These are phyloP conservation scores for Reticulascus tulasneorum DNA, from an alignment of 2,329 filamentous ascomycete genomes.

Conservation along the genomic window DNA sequence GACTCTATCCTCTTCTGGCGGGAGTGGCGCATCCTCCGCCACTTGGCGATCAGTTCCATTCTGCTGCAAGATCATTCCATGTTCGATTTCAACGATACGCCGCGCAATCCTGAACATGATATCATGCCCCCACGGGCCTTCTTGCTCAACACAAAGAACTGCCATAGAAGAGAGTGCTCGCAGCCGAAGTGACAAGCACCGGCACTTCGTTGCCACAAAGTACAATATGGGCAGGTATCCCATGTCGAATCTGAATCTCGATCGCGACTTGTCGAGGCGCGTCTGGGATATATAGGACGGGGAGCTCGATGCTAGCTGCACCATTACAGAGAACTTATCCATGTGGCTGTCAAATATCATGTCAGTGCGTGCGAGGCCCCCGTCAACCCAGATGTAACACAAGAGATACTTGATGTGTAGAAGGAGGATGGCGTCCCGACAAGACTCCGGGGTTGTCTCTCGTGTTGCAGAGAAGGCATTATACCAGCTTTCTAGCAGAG, in stretches of 20 bases:
- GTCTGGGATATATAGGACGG: too few species aligned
- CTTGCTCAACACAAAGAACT: too few species aligned
- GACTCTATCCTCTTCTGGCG: slow-evolving; percentile 4
- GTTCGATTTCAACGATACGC: slow-evolving; percentile 8
- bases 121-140: slow-evolving; percentile 3
- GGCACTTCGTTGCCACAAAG: slow-evolving; percentile 11
- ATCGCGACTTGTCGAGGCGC: not conserved
- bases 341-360: slow-evolving; percentile 28
- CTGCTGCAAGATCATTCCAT: not conserved
- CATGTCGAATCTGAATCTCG: slow-evolving; percentile 5
- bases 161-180: too few species aligned
- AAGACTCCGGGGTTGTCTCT: not conserved
- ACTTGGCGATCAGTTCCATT: not conserved
- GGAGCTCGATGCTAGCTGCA: too few species aligned
- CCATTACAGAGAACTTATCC: slow-evolving; percentile 26
- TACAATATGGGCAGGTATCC: slow-evolving; percentile 9
- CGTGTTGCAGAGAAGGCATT: slow-evolving; percentile 17
- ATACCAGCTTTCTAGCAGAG: slow-evolving; percentile 1
- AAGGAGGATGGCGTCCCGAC: slow-evolving; percentile 3
- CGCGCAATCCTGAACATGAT: slow-evolving; percentile 6
- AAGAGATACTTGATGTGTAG: slow-evolving; percentile 27
- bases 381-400: slow-evolving; percentile 27
- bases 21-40: not conserved
- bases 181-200: too few species aligned
- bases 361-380: slow-evolving; percentile 25